A percentile compares a stretch with the other conserved stretches of the same genome.
Conservation (phyloP, 768 basidiomycete species). For the Podaxis carcinomalis region DNA sequence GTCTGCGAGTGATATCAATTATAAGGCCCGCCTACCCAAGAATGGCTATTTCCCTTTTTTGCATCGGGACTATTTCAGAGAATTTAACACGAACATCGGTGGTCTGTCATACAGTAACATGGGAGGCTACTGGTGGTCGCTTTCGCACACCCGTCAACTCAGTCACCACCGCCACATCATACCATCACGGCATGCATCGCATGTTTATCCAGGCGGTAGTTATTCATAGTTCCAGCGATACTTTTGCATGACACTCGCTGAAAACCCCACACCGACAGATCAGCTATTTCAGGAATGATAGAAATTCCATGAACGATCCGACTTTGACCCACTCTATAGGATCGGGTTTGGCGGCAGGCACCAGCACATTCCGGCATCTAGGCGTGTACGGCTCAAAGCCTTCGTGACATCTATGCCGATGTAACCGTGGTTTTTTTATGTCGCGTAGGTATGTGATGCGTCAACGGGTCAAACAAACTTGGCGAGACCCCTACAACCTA, state of each 20-base stretch:
- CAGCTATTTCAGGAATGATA: background rate
- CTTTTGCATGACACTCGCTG: background rate
- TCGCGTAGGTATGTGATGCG: background rate
- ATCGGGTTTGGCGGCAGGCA: background rate
- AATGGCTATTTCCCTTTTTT: slow-evolving; percentile 3
- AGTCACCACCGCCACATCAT: too few relatives aligned
- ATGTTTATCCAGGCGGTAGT: too few relatives aligned
- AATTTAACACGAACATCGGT: background rate
- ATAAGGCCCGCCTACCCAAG: background rate
- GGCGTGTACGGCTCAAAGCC: background rate
- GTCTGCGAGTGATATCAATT: background rate
- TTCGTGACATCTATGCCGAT: background rate
- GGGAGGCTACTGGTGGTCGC: too few relatives aligned
- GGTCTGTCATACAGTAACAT: background rate
- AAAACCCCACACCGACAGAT: background rate
- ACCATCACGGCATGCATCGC: too few relatives aligned
- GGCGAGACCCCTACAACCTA: background rate
- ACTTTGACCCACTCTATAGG: background rate
- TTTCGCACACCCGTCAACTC: too few relatives aligned
- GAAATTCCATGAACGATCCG: background rate
- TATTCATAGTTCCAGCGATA: too few relatives aligned
- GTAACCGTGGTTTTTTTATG: background rate
- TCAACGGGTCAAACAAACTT: background rate
- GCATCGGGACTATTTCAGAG: background rate
- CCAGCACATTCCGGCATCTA: background rate